Percentiles rank a stretch among this genome's conserved stretches.
These are phyloP conservation scores for Arachis monticola DNA, from an alignment of 331 rosid genomes.

Conservation along the genomic window DNA sequence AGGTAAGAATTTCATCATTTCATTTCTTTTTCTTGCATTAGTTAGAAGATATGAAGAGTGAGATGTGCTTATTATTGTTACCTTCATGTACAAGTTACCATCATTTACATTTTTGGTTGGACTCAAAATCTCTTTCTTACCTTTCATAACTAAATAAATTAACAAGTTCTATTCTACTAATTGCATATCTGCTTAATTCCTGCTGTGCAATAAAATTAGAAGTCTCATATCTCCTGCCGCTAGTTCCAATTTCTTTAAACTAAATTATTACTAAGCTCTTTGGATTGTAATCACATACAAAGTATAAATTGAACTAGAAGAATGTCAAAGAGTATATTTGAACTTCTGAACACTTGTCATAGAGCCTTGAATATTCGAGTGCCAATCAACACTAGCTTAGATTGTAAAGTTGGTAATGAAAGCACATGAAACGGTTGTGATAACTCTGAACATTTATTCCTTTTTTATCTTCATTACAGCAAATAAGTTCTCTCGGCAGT, in stretches of 20 bases:
- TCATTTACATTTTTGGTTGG: background rate
- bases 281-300: background rate
- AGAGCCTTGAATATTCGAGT: background rate
- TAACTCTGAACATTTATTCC: background rate
- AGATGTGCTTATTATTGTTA: background rate
- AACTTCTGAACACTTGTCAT: background rate
- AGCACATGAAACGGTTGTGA: slow-evolving; percentile 25
- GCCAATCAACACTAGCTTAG: background rate
- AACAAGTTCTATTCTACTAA: background rate
- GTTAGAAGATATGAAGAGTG: background rate
- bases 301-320: background rate
- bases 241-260: background rate
- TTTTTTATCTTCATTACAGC: slow-evolving; percentile 54
- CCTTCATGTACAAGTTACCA: background rate
- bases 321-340: background rate
- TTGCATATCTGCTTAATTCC: background rate
- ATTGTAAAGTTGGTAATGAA: background rate
- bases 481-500: slow-evolving; percentile 88
- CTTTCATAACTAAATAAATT: background rate
- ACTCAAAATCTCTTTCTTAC: background rate
- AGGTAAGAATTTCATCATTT: slow-evolving; percentile 27
- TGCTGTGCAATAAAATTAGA: too few species aligned
- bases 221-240: too few species aligned
- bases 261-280: background rate
- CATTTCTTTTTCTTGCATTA: background rate